Base-by-base conservation (phyloP, 441 rosid species). In the Isatis lusitanica region DNA sequence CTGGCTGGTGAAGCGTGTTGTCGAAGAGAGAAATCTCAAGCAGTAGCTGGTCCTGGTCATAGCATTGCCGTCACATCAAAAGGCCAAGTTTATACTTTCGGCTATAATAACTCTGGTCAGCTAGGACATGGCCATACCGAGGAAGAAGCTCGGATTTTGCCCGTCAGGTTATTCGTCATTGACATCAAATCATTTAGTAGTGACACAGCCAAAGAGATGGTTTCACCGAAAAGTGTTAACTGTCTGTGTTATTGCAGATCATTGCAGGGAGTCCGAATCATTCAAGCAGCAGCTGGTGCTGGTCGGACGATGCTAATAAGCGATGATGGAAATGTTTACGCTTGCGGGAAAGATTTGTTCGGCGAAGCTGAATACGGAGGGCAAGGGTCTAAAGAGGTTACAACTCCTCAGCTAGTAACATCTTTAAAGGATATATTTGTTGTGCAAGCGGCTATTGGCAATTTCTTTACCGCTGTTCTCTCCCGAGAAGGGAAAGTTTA, bases 371-470 rank as follows among this genome's bases (percentile, higher is more conserved):
- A 91, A 57, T 84, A 83, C 9, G 90, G 84, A 24, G 83, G 75
- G 31, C 89, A 83, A 74, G 94, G 90, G 65, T 60, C 81, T 60
- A 86, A 75, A 76, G 48, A 68, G 52, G 88, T 91, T 51, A 81
- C 90, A 33, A 83, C 84, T 53, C 98, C 98, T 9, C 87, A 82
- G 75, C 77, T 90, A 13, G 90, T 96, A 1, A 91, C 89, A 30
- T 86, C 98, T 28, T 82, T 96, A 79, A 90, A 85, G 70, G 71
- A 79, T 79, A 85, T 96, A 77, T 96, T 87, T 74, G 97, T 93
- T 57, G 98, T 96, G 52, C 99, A 93, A 86, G 98, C 90, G 38
- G 95, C 95, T 24, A 91, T 93, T 1, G 99, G 99, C n/a, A 90
- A 87, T 80, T 91, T 84, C 82, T 96, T 93, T 69, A 90, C 97